Percentiles rank a stretch among this genome's conserved stretches.
Conservation (phyloP, 768 basidiomycete genomes). For the Xerocomus brunneocitrinus region DNA sequence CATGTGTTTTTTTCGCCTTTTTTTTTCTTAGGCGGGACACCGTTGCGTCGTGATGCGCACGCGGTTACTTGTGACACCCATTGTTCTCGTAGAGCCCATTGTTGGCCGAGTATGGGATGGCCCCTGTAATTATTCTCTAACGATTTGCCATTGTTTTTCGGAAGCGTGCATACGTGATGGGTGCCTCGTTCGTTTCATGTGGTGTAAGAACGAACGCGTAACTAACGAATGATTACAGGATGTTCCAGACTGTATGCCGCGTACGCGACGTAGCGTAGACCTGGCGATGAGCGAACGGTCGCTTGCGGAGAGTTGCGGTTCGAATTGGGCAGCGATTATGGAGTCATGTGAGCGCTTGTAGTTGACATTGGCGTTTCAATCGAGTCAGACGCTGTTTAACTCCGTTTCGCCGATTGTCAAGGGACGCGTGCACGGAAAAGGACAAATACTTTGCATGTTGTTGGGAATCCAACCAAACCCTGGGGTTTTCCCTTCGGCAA, state of each 20-base stretch:
- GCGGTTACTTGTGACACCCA: neutral
- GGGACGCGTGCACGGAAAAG: conserved; percentile 1
- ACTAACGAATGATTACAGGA: conserved; percentile 29
- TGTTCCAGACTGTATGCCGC: conserved; percentile 32
- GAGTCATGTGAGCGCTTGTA: neutral
- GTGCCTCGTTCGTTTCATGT: neutral
- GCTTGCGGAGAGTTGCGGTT: conserved; percentile 48
- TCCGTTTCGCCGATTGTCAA: conserved; percentile 20
- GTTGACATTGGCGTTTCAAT: neutral
- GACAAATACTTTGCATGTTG: conserved; percentile 12
- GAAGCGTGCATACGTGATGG: conserved; percentile 1
- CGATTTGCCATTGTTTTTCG: conserved; percentile 4
- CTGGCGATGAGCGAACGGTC: conserved; percentile 48
- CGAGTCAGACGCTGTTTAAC: conserved; percentile 8
- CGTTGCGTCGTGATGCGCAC: neutral
- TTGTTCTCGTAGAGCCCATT: conserved; percentile 12
- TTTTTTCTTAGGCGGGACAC: neutral
- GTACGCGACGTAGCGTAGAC: conserved; percentile 43
- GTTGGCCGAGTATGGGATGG: conserved; percentile 18
- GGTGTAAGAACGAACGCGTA: neutral
- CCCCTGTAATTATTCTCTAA: conserved; percentile 4
- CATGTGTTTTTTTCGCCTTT: neutral
- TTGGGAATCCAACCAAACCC: conserved; percentile 4
- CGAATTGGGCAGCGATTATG: conserved; percentile 35
- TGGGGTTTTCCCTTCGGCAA: neutral